Base-by-base conservation (phyloP, 352 stramenopile genomes). In the Phytophthora aleatoria region DNA sequence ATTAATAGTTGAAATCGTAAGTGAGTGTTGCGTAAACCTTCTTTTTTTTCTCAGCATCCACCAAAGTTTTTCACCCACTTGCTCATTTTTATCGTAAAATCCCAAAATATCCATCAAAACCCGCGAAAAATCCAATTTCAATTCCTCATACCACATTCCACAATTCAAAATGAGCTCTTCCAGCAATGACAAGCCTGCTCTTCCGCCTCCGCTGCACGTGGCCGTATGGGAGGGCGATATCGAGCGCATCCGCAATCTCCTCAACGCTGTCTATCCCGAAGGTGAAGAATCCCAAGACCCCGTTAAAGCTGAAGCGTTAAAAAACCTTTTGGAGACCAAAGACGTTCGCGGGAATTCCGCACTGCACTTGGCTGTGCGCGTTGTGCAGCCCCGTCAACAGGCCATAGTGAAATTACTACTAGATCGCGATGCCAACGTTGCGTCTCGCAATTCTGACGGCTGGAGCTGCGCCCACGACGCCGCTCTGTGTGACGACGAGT, bases 401-500 rank as follows among this genome's bases (percentile, higher is more conserved):
- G 67, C 67, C 0, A 87, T 94, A 41, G 70, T 92, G 5, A 80
- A 85, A 45, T 33, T 83, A 2, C 64, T 94, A 8, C 60, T 94
- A 43, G 75, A 87, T 44, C 50, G 59, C 36, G 56, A 80, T 42
- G 69, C 73, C 9, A 68, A 52, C 31, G 73, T 78, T 16, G 55
- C 65, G 1, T 76, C 69, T 1, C 58, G 64, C 36, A 89, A 76
- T 55, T 10, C 8, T 1, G 71, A 85, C 33, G 86, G 86, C 28
- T 94, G 86, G 86, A 92, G 77, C 36, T 92, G 86, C 54, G 64
- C 86, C 11, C 86, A 94, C 42, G 85, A 94, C 55, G 82, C 83
- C 0, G 79, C 83, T 16, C 71, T 94, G 6, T 87, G 74, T 54
- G 83, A 94, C 56, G 81, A 92, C 61, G 86, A 94, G 64, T 86